phyloP scores from a whole-genome alignment of 2,329 filamentous ascomycete species.

The Paecilomyces niveus region DNA sequence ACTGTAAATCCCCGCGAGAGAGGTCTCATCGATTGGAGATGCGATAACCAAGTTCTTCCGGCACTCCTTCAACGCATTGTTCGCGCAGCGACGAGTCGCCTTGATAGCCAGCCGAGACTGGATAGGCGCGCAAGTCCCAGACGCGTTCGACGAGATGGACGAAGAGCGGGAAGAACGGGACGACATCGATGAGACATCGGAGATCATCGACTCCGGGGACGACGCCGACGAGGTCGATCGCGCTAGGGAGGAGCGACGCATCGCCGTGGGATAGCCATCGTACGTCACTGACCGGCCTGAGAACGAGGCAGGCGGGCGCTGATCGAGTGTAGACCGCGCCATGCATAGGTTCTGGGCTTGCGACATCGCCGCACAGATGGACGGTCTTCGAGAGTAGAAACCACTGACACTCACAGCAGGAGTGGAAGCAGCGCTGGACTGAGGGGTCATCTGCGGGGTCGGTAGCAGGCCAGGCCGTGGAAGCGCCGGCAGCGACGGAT shows the following conservation, averaged over 20 bases:
- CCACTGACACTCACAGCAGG: conserved; percentile 54
- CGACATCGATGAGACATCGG: conserved; percentile 51
- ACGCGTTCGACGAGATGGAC: conserved; percentile 38
- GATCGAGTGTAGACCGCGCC: conserved; percentile 51
- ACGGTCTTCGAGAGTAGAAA: conserved; percentile 45
- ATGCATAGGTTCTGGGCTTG: conserved; percentile 49
- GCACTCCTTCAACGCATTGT: conserved; percentile 29
- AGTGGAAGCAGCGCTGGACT: conserved; percentile 47
- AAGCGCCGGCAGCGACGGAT: conserved; percentile 46
- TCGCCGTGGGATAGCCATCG: conserved; percentile 44
- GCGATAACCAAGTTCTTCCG: conserved; percentile 29
- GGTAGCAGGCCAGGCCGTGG: conserved; percentile 50
- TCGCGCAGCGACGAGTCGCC: conserved; percentile 34
- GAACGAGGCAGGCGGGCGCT: conserved; percentile 33
- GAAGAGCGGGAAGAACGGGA: conserved; percentile 48
- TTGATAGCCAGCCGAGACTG: conserved; percentile 30
- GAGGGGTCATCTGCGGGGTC: conserved; percentile 57
- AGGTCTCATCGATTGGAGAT: conserved; percentile 32
- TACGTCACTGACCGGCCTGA: conserved; percentile 30
- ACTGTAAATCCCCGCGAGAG: conserved; percentile 23
- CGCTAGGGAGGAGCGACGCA: conserved; percentile 43
- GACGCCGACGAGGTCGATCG: conserved; percentile 47
- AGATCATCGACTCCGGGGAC: conserved; percentile 58
- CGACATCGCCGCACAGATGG: conserved; percentile 54
- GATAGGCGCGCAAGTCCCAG: conserved; percentile 20